Conservation (phyloP, 2,329 filamentous ascomycete genomes). For the Scedosporium boydii region DNA sequence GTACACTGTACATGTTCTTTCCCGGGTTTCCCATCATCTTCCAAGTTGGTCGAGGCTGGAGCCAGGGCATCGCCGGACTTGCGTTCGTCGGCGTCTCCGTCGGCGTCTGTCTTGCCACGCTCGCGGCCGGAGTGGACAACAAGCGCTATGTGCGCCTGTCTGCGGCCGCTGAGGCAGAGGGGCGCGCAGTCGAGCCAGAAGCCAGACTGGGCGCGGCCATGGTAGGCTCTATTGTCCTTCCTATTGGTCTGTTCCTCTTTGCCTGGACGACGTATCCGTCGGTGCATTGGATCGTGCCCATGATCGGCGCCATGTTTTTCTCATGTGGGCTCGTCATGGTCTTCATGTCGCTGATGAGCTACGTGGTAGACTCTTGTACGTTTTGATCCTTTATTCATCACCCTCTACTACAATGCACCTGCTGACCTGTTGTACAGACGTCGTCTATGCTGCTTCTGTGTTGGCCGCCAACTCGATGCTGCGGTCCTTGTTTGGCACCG, state of each 20-base stretch:
- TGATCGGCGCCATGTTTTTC: slow-evolving; percentile 64
- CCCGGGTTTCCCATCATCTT: too few relatives aligned
- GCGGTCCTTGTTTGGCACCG: slow-evolving; percentile 56
- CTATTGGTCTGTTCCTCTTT: slow-evolving; percentile 78
- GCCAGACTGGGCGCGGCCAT: slow-evolving; percentile 72
- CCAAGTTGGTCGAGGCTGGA: too few relatives aligned
- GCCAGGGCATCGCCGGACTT: too few relatives aligned
- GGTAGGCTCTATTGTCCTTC: slow-evolving; percentile 63
- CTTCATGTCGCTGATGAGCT: too few relatives aligned
- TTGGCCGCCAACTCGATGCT: slow-evolving; percentile 77
- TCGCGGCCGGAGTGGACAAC: too few relatives aligned
- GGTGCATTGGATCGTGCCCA: slow-evolving; percentile 68
- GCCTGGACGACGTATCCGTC: slow-evolving; percentile 70
- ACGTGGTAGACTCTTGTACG: too few relatives aligned
- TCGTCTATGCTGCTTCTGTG: slow-evolving; percentile 63
- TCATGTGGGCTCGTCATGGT: slow-evolving; percentile 50
- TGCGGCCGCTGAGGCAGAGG: slow-evolving; percentile 34
- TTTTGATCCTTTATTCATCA: slow-evolving; percentile 26
- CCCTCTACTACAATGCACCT: neutral
- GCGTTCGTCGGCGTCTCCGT: too few relatives aligned
- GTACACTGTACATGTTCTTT: too few relatives aligned
- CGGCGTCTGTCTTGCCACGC: too few relatives aligned
- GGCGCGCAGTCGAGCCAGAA: slow-evolving; percentile 55
- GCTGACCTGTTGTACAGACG: slow-evolving; percentile 54
- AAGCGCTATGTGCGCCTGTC: neutral